Percentiles rank a stretch among this genome's conserved stretches.
These are phyloP conservation scores for Tephrocybe rancida DNA, from an alignment of 768 basidiomycete species.

Conservation along the genomic window DNA sequence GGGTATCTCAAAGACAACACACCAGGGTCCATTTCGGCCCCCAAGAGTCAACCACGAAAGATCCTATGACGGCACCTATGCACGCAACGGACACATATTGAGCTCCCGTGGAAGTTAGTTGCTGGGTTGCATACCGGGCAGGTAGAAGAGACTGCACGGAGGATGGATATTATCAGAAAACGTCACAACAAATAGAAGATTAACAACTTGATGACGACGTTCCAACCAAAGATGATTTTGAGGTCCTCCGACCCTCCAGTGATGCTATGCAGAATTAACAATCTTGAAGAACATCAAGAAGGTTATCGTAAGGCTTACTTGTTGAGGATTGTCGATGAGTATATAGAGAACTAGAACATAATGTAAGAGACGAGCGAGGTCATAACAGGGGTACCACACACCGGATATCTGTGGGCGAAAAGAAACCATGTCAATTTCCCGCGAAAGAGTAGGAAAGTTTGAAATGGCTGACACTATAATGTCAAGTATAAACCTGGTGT, in stretches of 20 bases:
- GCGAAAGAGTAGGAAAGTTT: background rate
- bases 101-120: background rate
- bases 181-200: background rate
- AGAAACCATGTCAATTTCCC: background rate
- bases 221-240: conserved; percentile 76
- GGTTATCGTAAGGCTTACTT: conserved; percentile 37
- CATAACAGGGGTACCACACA: conserved; percentile 31
- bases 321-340: conserved; percentile 73
- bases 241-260: conserved; percentile 56
- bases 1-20: background rate
- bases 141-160: conserved; percentile 35
- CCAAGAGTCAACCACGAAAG: conserved; percentile 72
- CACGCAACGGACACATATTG: background rate
- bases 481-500: conserved; percentile 69
- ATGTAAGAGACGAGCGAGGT: background rate
- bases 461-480: conserved; percentile 60
- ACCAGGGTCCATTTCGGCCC: conserved; percentile 80
- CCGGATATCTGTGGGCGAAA: conserved; percentile 51
- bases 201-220: conserved; percentile 74
- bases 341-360: conserved; percentile 65
- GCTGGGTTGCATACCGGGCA: conserved; percentile 26
- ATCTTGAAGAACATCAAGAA: background rate
- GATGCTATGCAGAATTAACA: conserved; percentile 39
- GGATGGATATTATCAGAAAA: background rate
- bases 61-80: conserved; percentile 62